These are phyloP conservation scores for Talaromyces verruculosus DNA, from an alignment of 2,329 filamentous ascomycete genomes.

Conservation along the genomic window DNA sequence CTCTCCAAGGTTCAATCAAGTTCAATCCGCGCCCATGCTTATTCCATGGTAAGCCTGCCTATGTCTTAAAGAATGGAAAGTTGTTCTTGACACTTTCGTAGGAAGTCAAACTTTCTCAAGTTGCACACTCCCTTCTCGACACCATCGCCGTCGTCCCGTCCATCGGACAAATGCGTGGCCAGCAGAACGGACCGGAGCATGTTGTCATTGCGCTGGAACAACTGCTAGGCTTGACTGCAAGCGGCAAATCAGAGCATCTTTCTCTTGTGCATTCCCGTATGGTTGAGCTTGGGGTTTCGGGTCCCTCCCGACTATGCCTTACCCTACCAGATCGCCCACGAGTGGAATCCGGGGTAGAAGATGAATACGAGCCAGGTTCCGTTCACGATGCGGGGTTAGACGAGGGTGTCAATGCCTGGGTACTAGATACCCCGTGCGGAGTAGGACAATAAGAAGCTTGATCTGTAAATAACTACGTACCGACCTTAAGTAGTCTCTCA, in stretches of 20 bases:
- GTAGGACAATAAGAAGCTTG: not conserved
- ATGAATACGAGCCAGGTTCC: not conserved
- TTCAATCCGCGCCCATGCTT: constrained; percentile 18
- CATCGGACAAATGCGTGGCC: constrained; percentile 13
- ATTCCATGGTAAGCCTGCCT: constrained; percentile 17
- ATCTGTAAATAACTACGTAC: not conserved
- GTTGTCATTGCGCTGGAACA: constrained; percentile 12
- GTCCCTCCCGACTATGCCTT: not conserved
- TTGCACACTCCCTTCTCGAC: constrained; percentile 19
- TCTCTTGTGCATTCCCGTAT: constrained; percentile 10
- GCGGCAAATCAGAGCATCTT: constrained; percentile 12
- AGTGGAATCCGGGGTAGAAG: not conserved
- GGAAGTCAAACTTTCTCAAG: constrained; percentile 19
- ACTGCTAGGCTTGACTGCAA: constrained; percentile 4
- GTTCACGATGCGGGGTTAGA: not conserved
- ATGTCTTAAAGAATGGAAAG: not conserved
- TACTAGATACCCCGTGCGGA: not conserved
- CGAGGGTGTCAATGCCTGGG: not conserved
- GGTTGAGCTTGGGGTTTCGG: constrained; percentile 6
- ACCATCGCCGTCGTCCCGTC: constrained; percentile 18
- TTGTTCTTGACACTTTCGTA: not conserved
- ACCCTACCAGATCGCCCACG: not conserved
- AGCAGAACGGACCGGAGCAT: constrained; percentile 14
- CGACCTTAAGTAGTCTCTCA: not conserved
- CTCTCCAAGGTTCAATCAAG: constrained; percentile 15